Evolutionary conservation across 2,329 filamentous ascomycete genomes (phyloP).

Genomic region (Colletotrichum sp.): DNA sequence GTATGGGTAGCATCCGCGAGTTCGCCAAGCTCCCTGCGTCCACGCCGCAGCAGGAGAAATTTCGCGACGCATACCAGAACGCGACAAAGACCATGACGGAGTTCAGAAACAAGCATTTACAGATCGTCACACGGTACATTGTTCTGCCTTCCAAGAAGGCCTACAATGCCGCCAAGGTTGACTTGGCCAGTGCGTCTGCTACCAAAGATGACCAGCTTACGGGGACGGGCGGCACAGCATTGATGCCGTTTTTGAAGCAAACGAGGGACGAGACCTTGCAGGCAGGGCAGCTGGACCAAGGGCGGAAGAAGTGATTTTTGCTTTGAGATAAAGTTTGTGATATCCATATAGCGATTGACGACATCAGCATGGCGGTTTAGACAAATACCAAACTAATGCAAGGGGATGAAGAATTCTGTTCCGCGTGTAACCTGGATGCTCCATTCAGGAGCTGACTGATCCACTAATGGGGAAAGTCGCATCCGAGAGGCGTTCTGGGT

Average conservation of each 20-base stretch:
- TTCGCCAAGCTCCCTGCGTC: slow-evolving; percentile 63
- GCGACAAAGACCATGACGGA: slow-evolving; percentile 77
- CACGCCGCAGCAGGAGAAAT: slow-evolving; percentile 53
- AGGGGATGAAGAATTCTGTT: not conserved
- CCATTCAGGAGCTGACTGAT: not conserved
- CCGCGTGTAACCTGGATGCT: not conserved
- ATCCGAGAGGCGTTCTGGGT: not conserved
- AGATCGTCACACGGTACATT: slow-evolving; percentile 90
- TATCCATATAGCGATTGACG: not conserved
- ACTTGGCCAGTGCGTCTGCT: slow-evolving; percentile 52
- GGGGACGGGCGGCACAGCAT: slow-evolving; percentile 85
- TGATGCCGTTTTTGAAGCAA: slow-evolving; percentile 91
- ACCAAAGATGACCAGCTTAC: slow-evolving; percentile 58
- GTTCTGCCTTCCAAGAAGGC: slow-evolving; percentile 72
- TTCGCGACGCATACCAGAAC: slow-evolving; percentile 65
- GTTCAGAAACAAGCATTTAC: slow-evolving; percentile 86
- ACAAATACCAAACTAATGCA: slow-evolving; percentile 9
- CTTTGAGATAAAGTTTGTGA: not conserved
- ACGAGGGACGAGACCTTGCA: slow-evolving; percentile 79
- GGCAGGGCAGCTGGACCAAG: slow-evolving; percentile 35
- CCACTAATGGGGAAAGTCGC: slow-evolving; percentile 14
- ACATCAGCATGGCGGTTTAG: not conserved
- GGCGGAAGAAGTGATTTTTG: not conserved
- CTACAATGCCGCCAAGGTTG: slow-evolving; percentile 27
- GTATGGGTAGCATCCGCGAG: slow-evolving; percentile 75